Evolutionary conservation across 495 filamentous ascomycete species (phyloP).

Genomic region (Talaromyces trachyspermus): DNA sequence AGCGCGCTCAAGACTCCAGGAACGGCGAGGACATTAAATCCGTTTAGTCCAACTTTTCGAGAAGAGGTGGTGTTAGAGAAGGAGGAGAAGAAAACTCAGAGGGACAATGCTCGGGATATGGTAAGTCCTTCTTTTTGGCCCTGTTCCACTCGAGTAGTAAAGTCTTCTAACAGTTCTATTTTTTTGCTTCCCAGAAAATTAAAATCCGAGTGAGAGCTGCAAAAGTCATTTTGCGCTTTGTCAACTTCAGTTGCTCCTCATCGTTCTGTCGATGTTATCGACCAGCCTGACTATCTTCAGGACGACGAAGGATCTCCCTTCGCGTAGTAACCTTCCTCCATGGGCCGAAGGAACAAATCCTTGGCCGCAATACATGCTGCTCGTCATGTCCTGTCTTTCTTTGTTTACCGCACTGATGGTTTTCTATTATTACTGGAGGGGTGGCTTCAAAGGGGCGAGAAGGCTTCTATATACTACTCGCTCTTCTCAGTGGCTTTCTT

Average conservation of each 20-base stretch:
- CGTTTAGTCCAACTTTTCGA: slow-evolving; percentile 79
- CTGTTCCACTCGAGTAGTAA: no score
- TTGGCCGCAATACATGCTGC: slow-evolving; percentile 85
- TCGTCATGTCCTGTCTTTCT: slow-evolving; percentile 71
- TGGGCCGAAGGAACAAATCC: slow-evolving; percentile 74
- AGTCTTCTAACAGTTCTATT: no score
- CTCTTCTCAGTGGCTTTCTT: slow-evolving; percentile 88
- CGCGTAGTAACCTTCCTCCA: slow-evolving; percentile 69
- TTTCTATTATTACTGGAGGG: slow-evolving; percentile 80
- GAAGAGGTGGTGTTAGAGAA: slow-evolving; percentile 81
- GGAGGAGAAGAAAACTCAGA: slow-evolving; percentile 67
- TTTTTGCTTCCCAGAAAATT: slow-evolving; percentile 63
- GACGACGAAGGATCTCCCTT: slow-evolving; percentile 62
- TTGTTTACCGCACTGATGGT: slow-evolving; percentile 70
- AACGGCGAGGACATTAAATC: slow-evolving; percentile 57
- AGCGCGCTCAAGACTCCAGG: slow-evolving; percentile 81
- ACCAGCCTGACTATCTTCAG: slow-evolving; percentile 86
- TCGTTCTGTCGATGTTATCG: slow-evolving; percentile 81
- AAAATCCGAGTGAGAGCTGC: slow-evolving; percentile 89
- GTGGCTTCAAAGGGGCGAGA: slow-evolving; percentile 82
- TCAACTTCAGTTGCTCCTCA: slow-evolving; percentile 96
- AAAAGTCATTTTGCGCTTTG: slow-evolving; percentile 84
- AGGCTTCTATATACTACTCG: slow-evolving; percentile 88
- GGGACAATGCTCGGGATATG: slow-evolving; percentile 75
- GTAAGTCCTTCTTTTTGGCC: no score